Base-by-base conservation (phyloP, 1,284 basidiomycete species). In the Ceratobasidium sp. region DNA sequence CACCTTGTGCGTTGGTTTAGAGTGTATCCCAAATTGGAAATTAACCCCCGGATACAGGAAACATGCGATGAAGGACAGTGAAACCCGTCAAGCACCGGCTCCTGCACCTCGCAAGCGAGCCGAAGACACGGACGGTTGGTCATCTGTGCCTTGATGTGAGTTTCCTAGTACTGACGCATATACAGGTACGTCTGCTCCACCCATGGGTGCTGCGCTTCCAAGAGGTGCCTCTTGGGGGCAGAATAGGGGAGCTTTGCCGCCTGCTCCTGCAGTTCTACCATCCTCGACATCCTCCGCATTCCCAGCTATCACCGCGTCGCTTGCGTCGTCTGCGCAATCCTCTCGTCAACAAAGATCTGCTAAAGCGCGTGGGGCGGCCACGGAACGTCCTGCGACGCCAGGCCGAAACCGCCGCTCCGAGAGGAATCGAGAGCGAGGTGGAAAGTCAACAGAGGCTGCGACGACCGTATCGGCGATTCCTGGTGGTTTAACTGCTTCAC, bases 1-100 rank as follows among this genome's bases (percentile, higher is more conserved):
- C 36, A 94, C 91, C 1, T 78, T 95, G 90, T 93, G 76, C 59
- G 90, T 84, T 16, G 14, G 42, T 50, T 39, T 25, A 21, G 21
- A 14, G n/a, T 19, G 47, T 56, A 50, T 72, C 68, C 54, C 64
- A 39, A 70, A 69, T 47, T 53, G 46, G 52, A 77, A 33, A 77
- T 72, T 72, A 70, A 70, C 36, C 33, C 64, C 39, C 67, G 50
- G 25, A 36, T 39, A 2, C 72, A 93, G 90, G 74, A 92, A 93
- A 84, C 90, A 92, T 76, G 90, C 89, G 0, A 90, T 93, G 80
- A 93, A 92, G 78, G 88, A 90, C 33, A 90, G 87, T 0, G 90
- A 93, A 76, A 89, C 80, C 66, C 80, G 87, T 74, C 83, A 21
- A 80, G 70, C 71, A 52, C 69, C 60, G 25, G 62, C 47, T 5